Evolutionary conservation across 257 asterid genomes (phyloP), one percentile per base, ranked within the genome.

Genomic region (Leptodermis oblonga): DNA sequence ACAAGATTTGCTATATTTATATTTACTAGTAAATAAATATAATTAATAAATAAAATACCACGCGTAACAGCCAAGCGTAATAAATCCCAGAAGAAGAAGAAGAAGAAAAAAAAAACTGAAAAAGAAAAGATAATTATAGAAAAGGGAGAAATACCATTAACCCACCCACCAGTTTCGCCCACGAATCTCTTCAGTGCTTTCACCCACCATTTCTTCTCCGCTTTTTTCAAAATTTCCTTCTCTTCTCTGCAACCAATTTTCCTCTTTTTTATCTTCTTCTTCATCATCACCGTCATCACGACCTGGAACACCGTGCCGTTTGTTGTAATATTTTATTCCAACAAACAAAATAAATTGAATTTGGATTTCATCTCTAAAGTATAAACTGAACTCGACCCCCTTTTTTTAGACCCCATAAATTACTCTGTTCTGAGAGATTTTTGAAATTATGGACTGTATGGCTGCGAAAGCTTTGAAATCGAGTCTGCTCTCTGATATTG

Each of bases 381-480:
- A n/a, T n/a, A 43, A 43, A 43, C 15, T 43, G 15, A 43, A 43
- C 48, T 43, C 48, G 43, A 39, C 43, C 9, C 43, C 43, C 4
- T 48, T 15, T 48, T 17, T 49, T 51, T 49, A 8, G 28, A 53
- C 30, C 4, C 59, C 49, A 43, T n/a, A 13, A 53, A 53, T n/a
- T 53, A 48, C 5, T 14, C 54, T 23, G 6, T 58, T 30, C 49
- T 43, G 18, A 43, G n/a, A 13, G 59, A 17, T 1, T 8, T 22
- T 26, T 20, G 13, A 3, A 70, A 66, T 56, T 53, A 94, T 95
- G 99, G 99, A 92, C 78, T 85, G 92, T 79, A 83, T 85, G 75
- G 98, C 85, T 74, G 95, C 93, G 13, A 87, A 87, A 80, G 99
- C 99, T 70, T 77, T 95, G 86, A 95, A 95, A 78, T 81, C 98